These are phyloP conservation scores for Brassica juncea DNA, from an alignment of 345 rosid genomes.

Conservation along the genomic window DNA sequence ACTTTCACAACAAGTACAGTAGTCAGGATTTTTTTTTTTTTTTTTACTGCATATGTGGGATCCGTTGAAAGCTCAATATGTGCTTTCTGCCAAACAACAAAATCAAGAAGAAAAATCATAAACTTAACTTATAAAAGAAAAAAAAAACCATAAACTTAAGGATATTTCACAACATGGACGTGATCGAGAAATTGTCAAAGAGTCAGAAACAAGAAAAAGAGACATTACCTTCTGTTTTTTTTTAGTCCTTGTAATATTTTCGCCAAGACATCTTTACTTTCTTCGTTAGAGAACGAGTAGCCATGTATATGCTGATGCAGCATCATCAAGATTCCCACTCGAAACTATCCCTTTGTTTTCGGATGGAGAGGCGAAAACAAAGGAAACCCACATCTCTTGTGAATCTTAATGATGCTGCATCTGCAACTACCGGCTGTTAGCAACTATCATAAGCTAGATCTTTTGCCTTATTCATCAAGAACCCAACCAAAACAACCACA, in stretches of 20 bases:
- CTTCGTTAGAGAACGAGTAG: constrained; percentile 26
- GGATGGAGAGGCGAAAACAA: constrained; percentile 19
- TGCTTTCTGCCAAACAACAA: constrained; percentile 24
- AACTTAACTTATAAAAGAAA: not conserved
- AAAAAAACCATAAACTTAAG: constrained; percentile 9
- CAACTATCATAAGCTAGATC: constrained; percentile 20
- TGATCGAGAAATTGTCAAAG: constrained; percentile 23
- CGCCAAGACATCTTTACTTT: constrained; percentile 10
- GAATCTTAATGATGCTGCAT: constrained; percentile 98
- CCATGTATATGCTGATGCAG: constrained; percentile 85
- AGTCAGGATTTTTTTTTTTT: constrained; percentile 16
- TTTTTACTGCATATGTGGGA: constrained; percentile 23
- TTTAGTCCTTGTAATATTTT: constrained; percentile 24
- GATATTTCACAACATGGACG: constrained; percentile 28
- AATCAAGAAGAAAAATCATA: not conserved
- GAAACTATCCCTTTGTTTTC: constrained; percentile 37
- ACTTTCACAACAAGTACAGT: no score
- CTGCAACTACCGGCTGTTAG: constrained; percentile 78
- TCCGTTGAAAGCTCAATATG: constrained; percentile 29
- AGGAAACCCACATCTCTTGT: constrained; percentile 44
- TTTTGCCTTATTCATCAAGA: constrained; percentile 11
- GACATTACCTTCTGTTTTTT: constrained; percentile 26
- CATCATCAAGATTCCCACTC: constrained; percentile 99
- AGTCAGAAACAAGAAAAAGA: constrained; percentile 2
- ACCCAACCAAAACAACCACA: constrained; percentile 4